phyloP scores from a whole-genome alignment of 2,329 filamentous ascomycete genomes.

The Aureobasidium sp. region DNA sequence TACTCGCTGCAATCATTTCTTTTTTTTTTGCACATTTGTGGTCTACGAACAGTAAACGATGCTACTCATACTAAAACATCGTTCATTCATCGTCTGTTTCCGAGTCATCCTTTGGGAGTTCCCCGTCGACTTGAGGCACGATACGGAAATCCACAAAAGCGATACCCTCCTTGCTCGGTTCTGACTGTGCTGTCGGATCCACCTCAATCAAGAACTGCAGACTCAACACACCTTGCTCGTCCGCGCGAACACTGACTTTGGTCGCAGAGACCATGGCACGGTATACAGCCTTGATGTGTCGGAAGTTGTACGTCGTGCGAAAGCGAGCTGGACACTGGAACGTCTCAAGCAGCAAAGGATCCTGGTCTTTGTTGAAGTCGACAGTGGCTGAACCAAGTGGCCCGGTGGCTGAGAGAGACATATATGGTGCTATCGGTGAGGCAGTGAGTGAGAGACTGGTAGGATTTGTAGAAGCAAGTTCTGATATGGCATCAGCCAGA shows the following conservation, averaged over 20 bases:
- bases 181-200: conserved; percentile 38
- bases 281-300: conserved; percentile 73
- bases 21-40: not conserved
- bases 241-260: conserved; percentile 86
- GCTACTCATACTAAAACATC: not conserved
- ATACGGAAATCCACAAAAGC: conserved; percentile 80
- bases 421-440: conserved; percentile 46
- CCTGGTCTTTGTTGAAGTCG: conserved; percentile 42
- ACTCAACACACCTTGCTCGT: conserved; percentile 83
- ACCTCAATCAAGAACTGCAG: conserved; percentile 95
- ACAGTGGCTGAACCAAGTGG: conserved; percentile 54
- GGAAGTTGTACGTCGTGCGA: conserved; percentile 77
- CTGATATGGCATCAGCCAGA: conserved; percentile 64
- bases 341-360: conserved; percentile 57
- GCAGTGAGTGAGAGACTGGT: conserved; percentile 44
- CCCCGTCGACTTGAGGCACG: conserved; percentile 61
- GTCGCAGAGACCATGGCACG: conserved; percentile 89
- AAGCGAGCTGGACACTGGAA: conserved; percentile 53
- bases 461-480: conserved; percentile 63
- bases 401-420: conserved; percentile 63
- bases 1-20: not conserved
- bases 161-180: conserved; percentile 32
- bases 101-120: conserved; percentile 31
- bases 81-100: conserved; percentile 2
- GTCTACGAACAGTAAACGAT: not conserved